Conservation (phyloP, 192 early-diverging fungal genomes). For the Helicostylum pulchrum region DNA sequence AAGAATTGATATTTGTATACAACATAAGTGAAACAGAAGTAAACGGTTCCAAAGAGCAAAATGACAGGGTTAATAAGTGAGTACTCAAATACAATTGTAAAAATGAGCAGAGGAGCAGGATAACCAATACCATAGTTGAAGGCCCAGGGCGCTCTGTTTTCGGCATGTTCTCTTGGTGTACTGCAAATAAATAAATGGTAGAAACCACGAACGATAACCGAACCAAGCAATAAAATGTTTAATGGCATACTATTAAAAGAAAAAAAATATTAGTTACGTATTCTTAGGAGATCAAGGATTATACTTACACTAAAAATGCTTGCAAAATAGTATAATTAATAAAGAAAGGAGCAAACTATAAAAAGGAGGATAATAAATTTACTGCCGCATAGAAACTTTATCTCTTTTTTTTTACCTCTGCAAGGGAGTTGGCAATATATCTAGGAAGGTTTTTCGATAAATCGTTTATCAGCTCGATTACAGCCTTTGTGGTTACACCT, state of each 20-base stretch:
- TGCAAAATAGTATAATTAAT: conserved; percentile 71
- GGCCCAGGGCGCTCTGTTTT: conserved; percentile 59
- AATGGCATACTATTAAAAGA: conserved; percentile 45
- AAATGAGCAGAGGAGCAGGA: conserved; percentile 61
- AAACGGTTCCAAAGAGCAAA: conserved; percentile 60
- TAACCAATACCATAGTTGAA: conserved; percentile 66
- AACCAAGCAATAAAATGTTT: conserved; percentile 60
- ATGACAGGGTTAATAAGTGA: conserved; percentile 69
- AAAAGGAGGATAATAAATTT: too few relatives aligned
- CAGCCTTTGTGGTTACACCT: conserved; percentile 52
- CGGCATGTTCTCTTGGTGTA: conserved; percentile 73
- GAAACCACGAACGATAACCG: conserved; percentile 52
- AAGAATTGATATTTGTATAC: conserved; percentile 74
- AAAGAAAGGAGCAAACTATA: conserved; percentile 70
- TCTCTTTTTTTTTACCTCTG: conserved; percentile 34
- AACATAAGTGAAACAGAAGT: conserved; percentile 62
- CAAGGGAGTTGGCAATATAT: conserved; percentile 57
- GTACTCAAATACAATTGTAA: conserved; percentile 68
- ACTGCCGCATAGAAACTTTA: too few relatives aligned
- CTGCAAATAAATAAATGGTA: conserved; percentile 54
- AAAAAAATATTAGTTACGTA: background rate
- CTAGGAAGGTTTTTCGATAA: conserved; percentile 58
- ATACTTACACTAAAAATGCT: conserved; percentile 51
- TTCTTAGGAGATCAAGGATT: background rate
- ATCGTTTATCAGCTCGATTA: conserved; percentile 52